Evolutionary conservation across 352 stramenopile genomes (phyloP), one percentile per base, ranked within the genome.

Genomic region (Blastocystis sp.): DNA sequence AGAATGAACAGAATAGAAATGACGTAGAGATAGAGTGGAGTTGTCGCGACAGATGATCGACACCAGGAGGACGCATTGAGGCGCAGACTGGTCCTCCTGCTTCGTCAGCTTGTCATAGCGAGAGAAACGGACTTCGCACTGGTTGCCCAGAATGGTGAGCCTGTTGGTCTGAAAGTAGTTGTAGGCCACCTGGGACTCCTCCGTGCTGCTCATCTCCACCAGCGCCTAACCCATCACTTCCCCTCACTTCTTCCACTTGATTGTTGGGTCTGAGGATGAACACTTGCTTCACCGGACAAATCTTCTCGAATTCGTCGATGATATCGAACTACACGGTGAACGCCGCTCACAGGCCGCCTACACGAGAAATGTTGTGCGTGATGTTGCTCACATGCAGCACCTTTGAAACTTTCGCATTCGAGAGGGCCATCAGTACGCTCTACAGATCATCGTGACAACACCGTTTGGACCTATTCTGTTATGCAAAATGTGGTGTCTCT

Each of bases 241-340:
- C 14, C 7, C 2, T 9, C 7, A 40, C 19, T 38, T 14, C 5
- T 23, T 4, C 1, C 38, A 79, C 69, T 45, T 79, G 69, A 62
- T 79, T 79, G 43, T 62, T 64, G 11, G 69, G 69, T 28, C 69
- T 40, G 7, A 79, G 69, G 34, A 79, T 79, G 52, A 79, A 79
- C 21, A 79, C 69, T 61, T 79, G 69, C 43, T 79, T 79, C 53
- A 79, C 69, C 21, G 43, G 34, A 62, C 69, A 79, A 7, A 79
- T 19, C 62, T 79, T 79, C 34, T 62, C 9, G 38, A 79, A 64
- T 28, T 79, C 69, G 23, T 79, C 69, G 11, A 64, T 38, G 34
- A 79, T 79, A 62, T 79, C 69, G 23, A 79, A 79, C 69, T 79
- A 79, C 9, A 41, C 40, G 21, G n/a, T 79, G 23, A 79, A 41